A percentile compares a stretch with the other conserved stretches of the same genome.
These are phyloP conservation scores for Cymbopogon citratus DNA, from an alignment of 176 grass and related monocot genomes.

Conservation along the genomic window DNA sequence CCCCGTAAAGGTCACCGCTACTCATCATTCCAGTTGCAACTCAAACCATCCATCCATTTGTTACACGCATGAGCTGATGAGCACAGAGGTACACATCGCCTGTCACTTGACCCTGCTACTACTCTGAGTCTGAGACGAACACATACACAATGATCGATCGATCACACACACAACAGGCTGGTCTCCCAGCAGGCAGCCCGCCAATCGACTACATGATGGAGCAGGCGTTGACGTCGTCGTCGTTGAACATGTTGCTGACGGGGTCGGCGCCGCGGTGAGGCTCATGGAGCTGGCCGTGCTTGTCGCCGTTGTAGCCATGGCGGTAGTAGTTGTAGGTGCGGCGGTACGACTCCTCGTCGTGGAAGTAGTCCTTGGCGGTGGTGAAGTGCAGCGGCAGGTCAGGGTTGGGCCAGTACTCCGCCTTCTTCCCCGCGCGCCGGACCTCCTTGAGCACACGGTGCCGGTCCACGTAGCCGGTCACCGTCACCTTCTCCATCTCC, in stretches of 20 bases:
- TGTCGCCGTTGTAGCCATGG: slow-evolving; percentile 94
- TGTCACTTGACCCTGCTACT: background rate
- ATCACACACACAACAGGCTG: background rate
- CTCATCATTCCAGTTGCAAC: no score
- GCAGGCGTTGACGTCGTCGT: slow-evolving; percentile 93
- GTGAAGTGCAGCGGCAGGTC: slow-evolving; percentile 81
- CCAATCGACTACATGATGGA: slow-evolving; percentile 66
- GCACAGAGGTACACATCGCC: background rate
- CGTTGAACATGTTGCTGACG: slow-evolving; percentile 99
- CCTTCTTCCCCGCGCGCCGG: slow-evolving; percentile 81
- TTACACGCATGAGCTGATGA: background rate
- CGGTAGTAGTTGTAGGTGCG: slow-evolving; percentile 90
- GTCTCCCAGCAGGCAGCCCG: no score
- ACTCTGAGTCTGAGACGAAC: background rate
- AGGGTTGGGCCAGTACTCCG: slow-evolving; percentile 96
- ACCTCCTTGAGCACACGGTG: slow-evolving; percentile 91
- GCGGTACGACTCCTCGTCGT: slow-evolving; percentile 80
- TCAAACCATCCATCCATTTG: no score
- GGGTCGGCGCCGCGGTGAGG: slow-evolving; percentile 68
- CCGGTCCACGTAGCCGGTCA: slow-evolving; percentile 86
- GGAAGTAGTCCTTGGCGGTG: slow-evolving; percentile 71
- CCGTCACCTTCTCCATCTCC: slow-evolving; percentile 97
- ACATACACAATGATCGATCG: background rate
- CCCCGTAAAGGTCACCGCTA: no score
- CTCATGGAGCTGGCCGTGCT: slow-evolving; percentile 66